Evolutionary conservation across 2,329 filamentous ascomycete species (phyloP).

Genomic region (Pseudovirgaria hyperparasitica): DNA sequence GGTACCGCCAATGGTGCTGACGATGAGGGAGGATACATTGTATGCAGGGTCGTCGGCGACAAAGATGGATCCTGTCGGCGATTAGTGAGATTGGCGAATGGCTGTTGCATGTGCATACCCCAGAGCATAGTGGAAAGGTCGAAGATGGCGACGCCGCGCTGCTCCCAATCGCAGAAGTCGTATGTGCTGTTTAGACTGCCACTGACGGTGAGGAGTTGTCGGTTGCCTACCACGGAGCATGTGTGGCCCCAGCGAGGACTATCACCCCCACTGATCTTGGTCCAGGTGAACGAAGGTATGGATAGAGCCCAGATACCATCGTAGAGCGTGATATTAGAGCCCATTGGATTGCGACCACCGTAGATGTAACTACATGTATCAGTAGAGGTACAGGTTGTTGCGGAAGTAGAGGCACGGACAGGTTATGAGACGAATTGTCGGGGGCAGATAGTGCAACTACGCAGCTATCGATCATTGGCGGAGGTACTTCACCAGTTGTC

Average conservation of each 20-base stretch:
- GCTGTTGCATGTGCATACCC: no score
- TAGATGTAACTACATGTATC: conserved; percentile 27
- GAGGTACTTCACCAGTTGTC: conserved; percentile 28
- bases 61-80: no score
- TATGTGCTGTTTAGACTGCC: conserved; percentile 13
- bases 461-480: conserved; percentile 32
- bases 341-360: conserved; percentile 30
- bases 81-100: no score
- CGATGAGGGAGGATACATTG: conserved; percentile 1
- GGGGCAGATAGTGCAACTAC: conserved; percentile 26
- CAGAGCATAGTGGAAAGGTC: conserved; percentile 2
- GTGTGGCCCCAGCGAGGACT: conserved; percentile 28
- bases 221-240: conserved; percentile 26
- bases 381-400: neutral
- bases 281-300: conserved; percentile 34
- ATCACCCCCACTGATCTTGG: conserved; percentile 19
- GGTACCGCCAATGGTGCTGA: conserved; percentile 3
- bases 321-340: conserved; percentile 11
- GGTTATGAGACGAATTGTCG: conserved; percentile 36
- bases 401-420: conserved; percentile 12
- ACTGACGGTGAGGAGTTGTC: conserved; percentile 31
- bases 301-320: conserved; percentile 36
- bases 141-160: conserved; percentile 2
- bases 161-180: conserved; percentile 2
- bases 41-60: conserved; percentile 1